Conservation (phyloP, 225 moss, liverwort and hornwort genomes). For the Bryum argenteum region DNA sequence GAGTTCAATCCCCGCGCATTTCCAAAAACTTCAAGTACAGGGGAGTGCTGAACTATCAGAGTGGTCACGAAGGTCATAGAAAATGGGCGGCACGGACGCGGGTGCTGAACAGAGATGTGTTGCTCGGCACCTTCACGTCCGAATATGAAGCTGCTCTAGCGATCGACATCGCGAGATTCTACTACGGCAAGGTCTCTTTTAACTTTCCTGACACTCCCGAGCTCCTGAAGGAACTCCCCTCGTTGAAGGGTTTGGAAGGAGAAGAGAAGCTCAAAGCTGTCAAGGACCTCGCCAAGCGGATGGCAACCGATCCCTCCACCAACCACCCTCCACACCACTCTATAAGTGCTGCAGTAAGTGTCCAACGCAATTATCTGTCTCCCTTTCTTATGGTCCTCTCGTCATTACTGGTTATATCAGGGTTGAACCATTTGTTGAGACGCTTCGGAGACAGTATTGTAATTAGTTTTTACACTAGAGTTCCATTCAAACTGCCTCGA, state of each 20-base stretch:
- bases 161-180: neutral
- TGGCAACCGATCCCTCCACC: neutral
- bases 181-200: neutral
- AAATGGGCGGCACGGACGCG: neutral
- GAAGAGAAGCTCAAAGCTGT: constrained; percentile 7
- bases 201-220: neutral
- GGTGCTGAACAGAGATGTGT: neutral
- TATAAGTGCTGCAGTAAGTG: neutral
- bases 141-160: neutral
- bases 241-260: neutral
- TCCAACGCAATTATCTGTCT: no score
- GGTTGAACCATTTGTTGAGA: no score
- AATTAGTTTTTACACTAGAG: neutral
- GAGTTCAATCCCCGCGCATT: no score
- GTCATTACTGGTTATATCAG: no score
- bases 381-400: no score
- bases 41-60: no score
- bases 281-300: constrained; percentile 10
- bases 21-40: no score
- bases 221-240: neutral
- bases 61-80: no score
- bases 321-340: neutral
- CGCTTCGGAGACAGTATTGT: no score
- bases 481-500: constrained; percentile 44
- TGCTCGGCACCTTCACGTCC: neutral